Conservation (phyloP, 345 rosid species). For the Bruguiera sexangula region DNA sequence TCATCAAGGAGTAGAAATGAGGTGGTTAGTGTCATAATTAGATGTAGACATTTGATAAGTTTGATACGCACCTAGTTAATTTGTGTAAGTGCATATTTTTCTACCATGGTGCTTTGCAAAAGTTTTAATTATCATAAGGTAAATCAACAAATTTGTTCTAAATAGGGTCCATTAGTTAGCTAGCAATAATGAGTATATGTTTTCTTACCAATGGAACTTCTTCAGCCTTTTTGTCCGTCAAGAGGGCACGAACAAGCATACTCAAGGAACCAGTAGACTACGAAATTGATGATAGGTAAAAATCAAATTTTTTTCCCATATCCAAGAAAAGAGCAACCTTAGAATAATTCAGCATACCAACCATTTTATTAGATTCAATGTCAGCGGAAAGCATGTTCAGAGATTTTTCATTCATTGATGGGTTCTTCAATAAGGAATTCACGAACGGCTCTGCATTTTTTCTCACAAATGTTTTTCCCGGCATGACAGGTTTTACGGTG, state of each 20-base stretch:
- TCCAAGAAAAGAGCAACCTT: slow-evolving; percentile 6
- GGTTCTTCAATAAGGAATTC: slow-evolving; percentile 59
- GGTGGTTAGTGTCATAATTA: not conserved
- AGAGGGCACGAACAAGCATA: slow-evolving; percentile 70
- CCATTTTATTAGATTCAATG: slow-evolving; percentile 59
- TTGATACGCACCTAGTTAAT: not conserved
- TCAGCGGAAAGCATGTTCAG: slow-evolving; percentile 30
- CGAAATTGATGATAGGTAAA: slow-evolving; percentile 13
- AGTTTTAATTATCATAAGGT: not conserved
- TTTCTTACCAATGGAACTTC: slow-evolving; percentile 70
- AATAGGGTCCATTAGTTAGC: not conserved
- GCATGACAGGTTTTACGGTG: slow-evolving; percentile 46
- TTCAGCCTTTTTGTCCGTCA: slow-evolving; percentile 77
- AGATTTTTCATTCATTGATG: slow-evolving; percentile 45
- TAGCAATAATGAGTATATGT: not conserved
- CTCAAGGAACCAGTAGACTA: slow-evolving; percentile 66
- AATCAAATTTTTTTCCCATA: slow-evolving; percentile 5
- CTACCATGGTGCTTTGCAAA: not conserved
- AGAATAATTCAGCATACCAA: slow-evolving; percentile 38
- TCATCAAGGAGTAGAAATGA: not conserved
- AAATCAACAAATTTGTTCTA: not conserved
- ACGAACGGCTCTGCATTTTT: slow-evolving; percentile 72
- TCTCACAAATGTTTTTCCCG: slow-evolving; percentile 54
- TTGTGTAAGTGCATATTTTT: not conserved
- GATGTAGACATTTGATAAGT: not conserved